Conservation (phyloP, 306 rosid species). For the Amphicarpaea edgeworthii region DNA sequence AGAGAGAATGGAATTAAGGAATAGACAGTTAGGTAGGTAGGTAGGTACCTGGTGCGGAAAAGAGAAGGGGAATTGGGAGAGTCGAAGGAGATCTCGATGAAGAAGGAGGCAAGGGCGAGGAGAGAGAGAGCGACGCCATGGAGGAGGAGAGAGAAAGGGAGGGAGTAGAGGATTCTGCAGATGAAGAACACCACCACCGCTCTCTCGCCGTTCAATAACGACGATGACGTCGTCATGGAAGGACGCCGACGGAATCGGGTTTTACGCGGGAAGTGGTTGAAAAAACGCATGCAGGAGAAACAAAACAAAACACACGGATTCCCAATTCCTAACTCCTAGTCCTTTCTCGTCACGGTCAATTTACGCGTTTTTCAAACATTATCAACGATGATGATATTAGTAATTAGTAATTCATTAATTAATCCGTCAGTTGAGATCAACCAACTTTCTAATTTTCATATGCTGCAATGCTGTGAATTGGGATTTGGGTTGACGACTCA, state of each 20-base stretch:
- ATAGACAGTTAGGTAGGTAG: not conserved
- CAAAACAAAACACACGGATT: not conserved
- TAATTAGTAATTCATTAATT: not conserved
- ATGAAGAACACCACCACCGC: slow-evolving; percentile 72
- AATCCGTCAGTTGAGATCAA: not conserved
- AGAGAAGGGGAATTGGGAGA: slow-evolving; percentile 50
- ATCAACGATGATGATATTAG: not conserved
- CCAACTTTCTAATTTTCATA: not conserved
- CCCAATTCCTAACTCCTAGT: not conserved
- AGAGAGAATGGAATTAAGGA: not conserved
- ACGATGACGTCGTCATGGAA: slow-evolving; percentile 50
- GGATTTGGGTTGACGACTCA: not conserved
- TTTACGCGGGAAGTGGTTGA: slow-evolving; percentile 41
- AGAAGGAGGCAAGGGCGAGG: slow-evolving; percentile 71
- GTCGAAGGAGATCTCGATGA: slow-evolving; percentile 76
- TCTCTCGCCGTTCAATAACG: slow-evolving; percentile 73
- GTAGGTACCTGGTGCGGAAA: slow-evolving; percentile 65
- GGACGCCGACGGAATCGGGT: too few species aligned
- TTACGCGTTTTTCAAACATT: slow-evolving; percentile 22
- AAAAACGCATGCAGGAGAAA: not conserved
- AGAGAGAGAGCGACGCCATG: slow-evolving; percentile 80
- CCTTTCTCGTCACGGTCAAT: slow-evolving; percentile 5
- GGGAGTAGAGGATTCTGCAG: slow-evolving; percentile 61
- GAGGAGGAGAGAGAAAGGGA: slow-evolving; percentile 74
- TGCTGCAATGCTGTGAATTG: not conserved